Evolutionary conservation across 108 stramenopile species (phyloP).

Genomic region (Cyclotella choctawhatcheeana): DNA sequence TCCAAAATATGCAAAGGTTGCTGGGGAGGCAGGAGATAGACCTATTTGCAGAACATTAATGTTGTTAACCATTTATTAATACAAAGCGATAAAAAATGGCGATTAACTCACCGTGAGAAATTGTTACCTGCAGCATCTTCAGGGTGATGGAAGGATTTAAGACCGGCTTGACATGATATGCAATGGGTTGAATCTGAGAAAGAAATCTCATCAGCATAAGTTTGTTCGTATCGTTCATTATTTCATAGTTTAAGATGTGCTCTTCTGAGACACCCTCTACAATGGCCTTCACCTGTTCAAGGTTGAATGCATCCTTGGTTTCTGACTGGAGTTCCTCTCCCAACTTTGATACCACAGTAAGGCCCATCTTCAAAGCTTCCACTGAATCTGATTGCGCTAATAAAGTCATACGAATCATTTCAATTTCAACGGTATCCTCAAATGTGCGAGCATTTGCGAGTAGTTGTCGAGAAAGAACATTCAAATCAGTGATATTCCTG

Average conservation of each 20-base stretch:
- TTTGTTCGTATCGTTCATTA: conserved; percentile 15
- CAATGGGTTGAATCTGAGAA: neutral
- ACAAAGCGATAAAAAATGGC: neutral
- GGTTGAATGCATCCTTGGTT: neutral
- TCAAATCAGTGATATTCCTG: neutral
- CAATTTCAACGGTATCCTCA: conserved; percentile 14
- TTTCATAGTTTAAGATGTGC: neutral
- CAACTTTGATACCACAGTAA: conserved; percentile 3
- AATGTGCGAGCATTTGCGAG: conserved; percentile 3
- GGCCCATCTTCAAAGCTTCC: conserved; percentile 11
- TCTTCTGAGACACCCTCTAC: conserved; percentile 14
- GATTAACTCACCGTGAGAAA: conserved; percentile 9
- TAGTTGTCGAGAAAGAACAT: conserved; percentile 15
- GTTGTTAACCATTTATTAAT: neutral
- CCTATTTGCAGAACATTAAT: neutral
- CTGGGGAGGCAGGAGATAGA: conserved; percentile 11
- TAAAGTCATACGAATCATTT: neutral
- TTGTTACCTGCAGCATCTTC: conserved; percentile 16
- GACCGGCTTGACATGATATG: neutral
- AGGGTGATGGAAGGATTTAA: neutral
- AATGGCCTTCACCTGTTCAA: neutral
- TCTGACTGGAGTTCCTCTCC: neutral
- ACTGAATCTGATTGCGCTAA: neutral
- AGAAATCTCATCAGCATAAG: conserved; percentile 22
- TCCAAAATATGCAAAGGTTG: conserved; percentile 14